Conservation (phyloP, 208 protist genomes). For the Acanthamoeba culbertsoni region DNA sequence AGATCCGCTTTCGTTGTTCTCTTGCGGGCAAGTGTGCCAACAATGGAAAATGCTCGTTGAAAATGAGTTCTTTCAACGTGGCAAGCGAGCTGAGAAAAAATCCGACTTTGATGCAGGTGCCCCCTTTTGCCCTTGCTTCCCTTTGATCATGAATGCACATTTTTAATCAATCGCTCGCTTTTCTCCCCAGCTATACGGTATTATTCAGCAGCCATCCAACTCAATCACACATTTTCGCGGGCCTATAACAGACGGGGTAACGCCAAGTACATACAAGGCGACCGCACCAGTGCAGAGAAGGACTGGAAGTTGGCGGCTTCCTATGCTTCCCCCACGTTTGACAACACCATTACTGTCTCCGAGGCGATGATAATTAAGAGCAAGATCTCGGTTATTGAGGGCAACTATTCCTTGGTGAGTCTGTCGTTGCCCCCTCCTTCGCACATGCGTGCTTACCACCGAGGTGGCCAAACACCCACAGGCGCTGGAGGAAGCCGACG, state of each 20-base stretch:
- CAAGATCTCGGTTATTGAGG: neutral
- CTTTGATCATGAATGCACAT: no score
- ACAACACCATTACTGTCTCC: neutral
- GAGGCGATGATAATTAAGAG: neutral
- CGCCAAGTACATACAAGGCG: neutral
- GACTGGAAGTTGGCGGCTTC: neutral
- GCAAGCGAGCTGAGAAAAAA: neutral
- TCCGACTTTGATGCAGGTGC: neutral
- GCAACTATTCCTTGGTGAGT: neutral
- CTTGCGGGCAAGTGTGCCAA: neutral
- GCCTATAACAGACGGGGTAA: conserved; percentile 16
- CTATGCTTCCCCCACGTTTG: neutral
- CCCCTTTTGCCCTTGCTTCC: neutral
- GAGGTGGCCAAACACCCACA: no score
- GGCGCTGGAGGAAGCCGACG: neutral
- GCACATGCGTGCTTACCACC: neutral
- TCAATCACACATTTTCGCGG: neutral
- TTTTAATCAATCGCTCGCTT: neutral
- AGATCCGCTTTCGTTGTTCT: neutral
- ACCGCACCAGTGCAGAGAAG: neutral
- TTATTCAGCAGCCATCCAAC: neutral
- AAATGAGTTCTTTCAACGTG: neutral
- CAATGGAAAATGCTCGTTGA: neutral
- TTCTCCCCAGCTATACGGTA: neutral
- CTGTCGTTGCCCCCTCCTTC: neutral